Conservation (phyloP, 345 rosid genomes). For the Kernera saxatilis region DNA sequence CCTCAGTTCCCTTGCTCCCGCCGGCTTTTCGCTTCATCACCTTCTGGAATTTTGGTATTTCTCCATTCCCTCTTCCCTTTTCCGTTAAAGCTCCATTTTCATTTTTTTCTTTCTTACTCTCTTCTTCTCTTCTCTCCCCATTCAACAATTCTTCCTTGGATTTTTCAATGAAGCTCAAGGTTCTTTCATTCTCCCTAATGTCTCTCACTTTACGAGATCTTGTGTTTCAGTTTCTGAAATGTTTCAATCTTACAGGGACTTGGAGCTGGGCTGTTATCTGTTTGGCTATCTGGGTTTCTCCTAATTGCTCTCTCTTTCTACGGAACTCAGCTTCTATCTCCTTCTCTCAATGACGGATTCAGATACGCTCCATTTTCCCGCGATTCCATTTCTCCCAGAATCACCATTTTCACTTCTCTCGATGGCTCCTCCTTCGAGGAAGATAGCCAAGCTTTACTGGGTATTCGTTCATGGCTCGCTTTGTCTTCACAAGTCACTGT, state of each 20-base stretch:
- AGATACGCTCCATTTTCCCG: neutral
- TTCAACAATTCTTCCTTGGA: neutral
- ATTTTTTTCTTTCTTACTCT: neutral
- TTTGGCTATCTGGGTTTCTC: slow-evolving; percentile 73
- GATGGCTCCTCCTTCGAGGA: slow-evolving; percentile 29
- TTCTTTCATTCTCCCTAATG: neutral
- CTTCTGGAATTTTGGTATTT: slow-evolving; percentile 8
- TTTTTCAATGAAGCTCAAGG: slow-evolving; percentile 37
- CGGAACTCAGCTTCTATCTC: slow-evolving; percentile 60
- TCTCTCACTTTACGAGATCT: neutral
- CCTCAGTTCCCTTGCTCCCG: slow-evolving; percentile 7
- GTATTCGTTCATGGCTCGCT: slow-evolving; percentile 80
- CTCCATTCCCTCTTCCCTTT: slow-evolving; percentile 30
- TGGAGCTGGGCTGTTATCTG: slow-evolving; percentile 50
- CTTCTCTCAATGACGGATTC: slow-evolving; percentile 26
- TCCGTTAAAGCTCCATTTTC: slow-evolving; percentile 47
- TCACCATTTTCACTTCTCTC: slow-evolving; percentile 66
- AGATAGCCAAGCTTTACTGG: slow-evolving; percentile 38
- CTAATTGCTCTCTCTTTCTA: slow-evolving; percentile 66
- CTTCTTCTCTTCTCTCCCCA: neutral
- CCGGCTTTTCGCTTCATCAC: slow-evolving; percentile 19
- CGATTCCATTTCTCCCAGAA: slow-evolving; percentile 30
- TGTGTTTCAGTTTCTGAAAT: neutral
- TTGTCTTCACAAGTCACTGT: slow-evolving; percentile 60
- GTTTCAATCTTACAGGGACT: slow-evolving; percentile 34